Evolutionary conservation across 208 protist species (phyloP).

Genomic region (Herpetomonas samuelpessoai): DNA sequence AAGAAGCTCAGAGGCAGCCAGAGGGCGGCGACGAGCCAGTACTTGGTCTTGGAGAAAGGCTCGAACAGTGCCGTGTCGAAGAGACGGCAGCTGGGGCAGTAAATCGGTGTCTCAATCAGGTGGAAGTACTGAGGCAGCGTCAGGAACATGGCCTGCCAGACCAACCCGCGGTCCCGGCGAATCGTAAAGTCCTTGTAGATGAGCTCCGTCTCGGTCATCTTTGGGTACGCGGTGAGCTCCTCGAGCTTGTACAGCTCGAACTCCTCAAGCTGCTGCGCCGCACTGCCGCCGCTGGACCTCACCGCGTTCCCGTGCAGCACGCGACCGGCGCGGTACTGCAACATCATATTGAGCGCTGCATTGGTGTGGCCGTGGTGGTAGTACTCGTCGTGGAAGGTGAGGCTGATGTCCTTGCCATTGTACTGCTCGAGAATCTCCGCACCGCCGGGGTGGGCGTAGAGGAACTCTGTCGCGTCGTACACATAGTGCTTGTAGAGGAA

Average conservation of each 20-base stretch:
- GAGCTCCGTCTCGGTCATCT: constrained; percentile 36
- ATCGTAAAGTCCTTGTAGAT: constrained; percentile 52
- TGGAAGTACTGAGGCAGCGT: constrained; percentile 42
- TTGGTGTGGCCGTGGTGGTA: constrained; percentile 41
- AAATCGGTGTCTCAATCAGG: constrained; percentile 37
- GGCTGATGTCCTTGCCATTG: constrained; percentile 39
- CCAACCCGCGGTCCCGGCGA: constrained; percentile 31
- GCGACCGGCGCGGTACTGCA: constrained; percentile 38
- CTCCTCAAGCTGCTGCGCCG: constrained; percentile 9
- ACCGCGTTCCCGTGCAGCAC: constrained; percentile 12
- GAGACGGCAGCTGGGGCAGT: constrained; percentile 38
- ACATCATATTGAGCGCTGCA: constrained; percentile 46
- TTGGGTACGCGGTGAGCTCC: constrained; percentile 48
- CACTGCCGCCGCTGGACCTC: background rate
- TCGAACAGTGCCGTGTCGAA: constrained; percentile 38
- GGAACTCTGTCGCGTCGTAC: constrained; percentile 83
- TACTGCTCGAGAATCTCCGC: constrained; percentile 39
- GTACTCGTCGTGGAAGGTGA: constrained; percentile 49
- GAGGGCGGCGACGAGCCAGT: constrained; percentile 33
- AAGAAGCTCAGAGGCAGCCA: constrained; percentile 45
- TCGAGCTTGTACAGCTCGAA: constrained; percentile 27
- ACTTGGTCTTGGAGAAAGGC: constrained; percentile 52
- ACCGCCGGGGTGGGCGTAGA: constrained; percentile 73
- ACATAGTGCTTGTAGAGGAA: constrained; percentile 56
- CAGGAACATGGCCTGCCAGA: constrained; percentile 47